Percentiles rank a stretch among this genome's conserved stretches.
These are phyloP conservation scores for Globisporangium splendens DNA, from an alignment of 352 stramenopile species.

Conservation along the genomic window DNA sequence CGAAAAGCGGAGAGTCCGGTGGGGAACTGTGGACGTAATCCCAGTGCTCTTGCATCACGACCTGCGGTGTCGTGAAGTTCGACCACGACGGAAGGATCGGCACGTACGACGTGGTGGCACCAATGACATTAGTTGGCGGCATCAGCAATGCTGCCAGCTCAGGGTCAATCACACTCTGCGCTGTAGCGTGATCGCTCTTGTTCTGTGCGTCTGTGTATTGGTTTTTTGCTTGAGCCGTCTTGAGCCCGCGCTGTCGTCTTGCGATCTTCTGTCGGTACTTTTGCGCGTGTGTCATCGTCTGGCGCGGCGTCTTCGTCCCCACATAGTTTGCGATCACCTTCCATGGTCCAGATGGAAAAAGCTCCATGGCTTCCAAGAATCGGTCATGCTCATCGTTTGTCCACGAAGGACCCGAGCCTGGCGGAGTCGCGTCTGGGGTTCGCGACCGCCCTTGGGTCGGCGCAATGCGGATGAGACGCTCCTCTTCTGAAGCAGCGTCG, in stretches of 20 bases:
- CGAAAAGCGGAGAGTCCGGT: conserved; percentile 11
- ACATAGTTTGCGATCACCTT: conserved; percentile 24
- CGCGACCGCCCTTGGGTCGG: conserved; percentile 11
- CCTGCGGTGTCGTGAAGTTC: conserved; percentile 12
- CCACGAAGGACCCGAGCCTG: conserved; percentile 12
- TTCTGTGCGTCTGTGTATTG: neutral
- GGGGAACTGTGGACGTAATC: conserved; percentile 12
- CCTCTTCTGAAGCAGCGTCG: conserved; percentile 11
- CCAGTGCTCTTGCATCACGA: conserved; percentile 18
- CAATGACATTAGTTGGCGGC: neutral
- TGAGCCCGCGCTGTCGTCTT: conserved; percentile 16
- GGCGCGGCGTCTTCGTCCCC: conserved; percentile 19
- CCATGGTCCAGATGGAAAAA: conserved; percentile 24
- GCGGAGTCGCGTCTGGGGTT: neutral
- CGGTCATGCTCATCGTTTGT: conserved; percentile 23
- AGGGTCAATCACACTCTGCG: neutral
- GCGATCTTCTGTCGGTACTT: conserved; percentile 30
- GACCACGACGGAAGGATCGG: conserved; percentile 14
- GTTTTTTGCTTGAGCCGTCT: conserved; percentile 15
- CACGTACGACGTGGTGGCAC: conserved; percentile 4
- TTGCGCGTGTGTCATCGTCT: conserved; percentile 27
- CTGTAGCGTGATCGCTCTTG: neutral
- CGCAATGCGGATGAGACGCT: conserved; percentile 20
- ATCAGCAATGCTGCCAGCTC: neutral
- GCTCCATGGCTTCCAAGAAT: conserved; percentile 24